These are phyloP conservation scores for Hortaea sp. DNA, from an alignment of 2,329 filamentous ascomycete species.

Conservation along the genomic window DNA sequence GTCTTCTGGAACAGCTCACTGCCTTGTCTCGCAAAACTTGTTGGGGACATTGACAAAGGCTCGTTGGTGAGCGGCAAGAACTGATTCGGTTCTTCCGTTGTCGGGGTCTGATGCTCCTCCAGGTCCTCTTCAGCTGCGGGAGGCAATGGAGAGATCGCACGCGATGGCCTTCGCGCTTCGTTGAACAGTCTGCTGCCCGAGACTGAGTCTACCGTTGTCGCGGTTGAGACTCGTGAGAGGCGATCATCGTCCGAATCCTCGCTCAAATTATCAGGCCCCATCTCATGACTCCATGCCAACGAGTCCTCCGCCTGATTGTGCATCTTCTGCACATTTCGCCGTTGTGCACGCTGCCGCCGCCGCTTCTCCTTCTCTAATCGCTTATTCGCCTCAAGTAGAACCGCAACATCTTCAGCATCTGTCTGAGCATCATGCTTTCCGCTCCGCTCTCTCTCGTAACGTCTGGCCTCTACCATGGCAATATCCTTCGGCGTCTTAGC, in stretches of 20 bases:
- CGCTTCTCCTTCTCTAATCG: constrained; percentile 44
- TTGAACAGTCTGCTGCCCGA: constrained; percentile 8
- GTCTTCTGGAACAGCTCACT: constrained; percentile 16
- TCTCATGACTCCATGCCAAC: constrained; percentile 76
- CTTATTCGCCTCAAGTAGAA: constrained; percentile 38
- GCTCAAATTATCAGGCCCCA: constrained; percentile 53
- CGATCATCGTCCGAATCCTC: constrained; percentile 32
- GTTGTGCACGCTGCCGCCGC: constrained; percentile 25
- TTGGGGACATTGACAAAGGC: constrained; percentile 10
- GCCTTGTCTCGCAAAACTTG: constrained; percentile 1
- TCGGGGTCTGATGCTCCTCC: constrained; percentile 4
- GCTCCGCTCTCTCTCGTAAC: constrained; percentile 62
- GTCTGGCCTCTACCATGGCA: constrained; percentile 68
- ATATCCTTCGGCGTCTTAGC: constrained; percentile 79
- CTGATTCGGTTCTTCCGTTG: background rate
- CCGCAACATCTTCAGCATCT: constrained; percentile 34
- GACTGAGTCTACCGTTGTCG: constrained; percentile 19
- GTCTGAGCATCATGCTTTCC: constrained; percentile 35
- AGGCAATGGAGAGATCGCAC: constrained; percentile 16
- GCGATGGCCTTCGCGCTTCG: constrained; percentile 14
- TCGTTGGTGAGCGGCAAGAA: constrained; percentile 19
- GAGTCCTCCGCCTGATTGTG: constrained; percentile 31
- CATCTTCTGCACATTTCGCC: constrained; percentile 14
- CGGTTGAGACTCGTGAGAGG: constrained; percentile 27
- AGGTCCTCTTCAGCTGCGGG: background rate